These are phyloP conservation scores for Novymonas esmeraldas DNA, from an alignment of 208 protist genomes.

Conservation along the genomic window DNA sequence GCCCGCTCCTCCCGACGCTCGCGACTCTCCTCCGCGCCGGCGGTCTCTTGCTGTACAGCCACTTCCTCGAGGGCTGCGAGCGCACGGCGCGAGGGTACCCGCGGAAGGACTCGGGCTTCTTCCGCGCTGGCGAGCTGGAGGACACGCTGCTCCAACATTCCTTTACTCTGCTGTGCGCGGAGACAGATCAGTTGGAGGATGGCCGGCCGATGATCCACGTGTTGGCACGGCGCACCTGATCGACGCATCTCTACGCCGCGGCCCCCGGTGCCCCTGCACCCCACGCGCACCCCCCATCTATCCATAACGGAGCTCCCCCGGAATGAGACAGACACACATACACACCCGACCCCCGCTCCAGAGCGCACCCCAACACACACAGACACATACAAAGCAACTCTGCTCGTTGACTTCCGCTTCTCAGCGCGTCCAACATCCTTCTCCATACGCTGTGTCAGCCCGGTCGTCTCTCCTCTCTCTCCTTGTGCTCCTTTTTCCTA, in stretches of 20 bases:
- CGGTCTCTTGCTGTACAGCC: slow-evolving; percentile 53
- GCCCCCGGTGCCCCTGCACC: not conserved
- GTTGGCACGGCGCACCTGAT: not conserved
- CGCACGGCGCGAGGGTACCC: slow-evolving; percentile 36
- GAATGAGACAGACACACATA: too few relatives aligned
- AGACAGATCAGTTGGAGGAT: slow-evolving; percentile 8
- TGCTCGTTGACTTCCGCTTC: too few relatives aligned
- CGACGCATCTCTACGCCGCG: not conserved
- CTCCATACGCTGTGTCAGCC: too few relatives aligned
- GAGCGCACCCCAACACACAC: too few relatives aligned
- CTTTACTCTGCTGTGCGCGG: slow-evolving; percentile 16
- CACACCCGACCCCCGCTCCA: too few relatives aligned
- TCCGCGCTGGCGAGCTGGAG: slow-evolving; percentile 42
- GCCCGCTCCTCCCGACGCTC: slow-evolving; percentile 26
- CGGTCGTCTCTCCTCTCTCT: too few relatives aligned
- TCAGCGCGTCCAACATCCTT: too few relatives aligned
- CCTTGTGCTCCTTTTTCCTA: too few relatives aligned
- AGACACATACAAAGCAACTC: too few relatives aligned
- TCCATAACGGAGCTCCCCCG: too few relatives aligned
- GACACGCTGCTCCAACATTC: slow-evolving; percentile 14
- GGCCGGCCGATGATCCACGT: slow-evolving; percentile 29
- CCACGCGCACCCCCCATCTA: not conserved
- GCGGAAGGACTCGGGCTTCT: slow-evolving; percentile 35
- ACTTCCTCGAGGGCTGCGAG: slow-evolving; percentile 59
- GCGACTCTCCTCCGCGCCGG: slow-evolving; percentile 26